Percentiles rank a stretch among this genome's conserved stretches.
These are phyloP conservation scores for Saksenaea vasiformis DNA, from an alignment of 371 early-diverging fungal species.

Conservation along the genomic window DNA sequence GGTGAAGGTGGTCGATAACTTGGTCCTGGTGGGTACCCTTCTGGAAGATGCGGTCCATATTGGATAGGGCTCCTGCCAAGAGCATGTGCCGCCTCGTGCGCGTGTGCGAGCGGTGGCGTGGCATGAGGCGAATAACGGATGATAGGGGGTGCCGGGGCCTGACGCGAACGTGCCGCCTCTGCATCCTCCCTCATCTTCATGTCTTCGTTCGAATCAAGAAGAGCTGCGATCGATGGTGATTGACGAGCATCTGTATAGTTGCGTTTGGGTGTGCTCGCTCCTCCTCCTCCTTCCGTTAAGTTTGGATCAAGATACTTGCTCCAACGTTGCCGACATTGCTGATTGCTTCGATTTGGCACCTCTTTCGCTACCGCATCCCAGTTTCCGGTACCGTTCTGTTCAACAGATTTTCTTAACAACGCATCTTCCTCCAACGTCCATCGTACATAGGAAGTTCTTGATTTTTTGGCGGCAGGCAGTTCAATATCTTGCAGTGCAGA, in stretches of 20 bases:
- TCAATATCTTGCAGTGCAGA: slow-evolving; percentile 10
- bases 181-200: slow-evolving; percentile 2
- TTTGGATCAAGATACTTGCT: slow-evolving; percentile 14
- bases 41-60: slow-evolving; percentile 4
- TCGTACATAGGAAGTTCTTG: slow-evolving; percentile 41
- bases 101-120: slow-evolving; percentile 21
- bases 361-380: slow-evolving; percentile 42
- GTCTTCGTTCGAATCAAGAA: slow-evolving; percentile 29
- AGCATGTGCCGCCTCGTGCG: slow-evolving; percentile 5
- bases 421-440: slow-evolving; percentile 46
- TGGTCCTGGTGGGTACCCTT: slow-evolving; percentile 4
- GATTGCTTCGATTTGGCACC: slow-evolving; percentile 36
- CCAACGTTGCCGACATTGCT: slow-evolving; percentile 55
- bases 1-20: slow-evolving; percentile 48
- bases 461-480: slow-evolving; percentile 19
- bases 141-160: slow-evolving; percentile 3
- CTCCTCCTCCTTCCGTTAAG: slow-evolving; percentile 5
- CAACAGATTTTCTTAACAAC: slow-evolving; percentile 29
- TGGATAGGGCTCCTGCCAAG: slow-evolving; percentile 1
- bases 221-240: slow-evolving; percentile 48
- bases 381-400: slow-evolving; percentile 35
- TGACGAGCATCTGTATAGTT: slow-evolving; percentile 35
- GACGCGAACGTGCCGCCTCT: slow-evolving; percentile 2
- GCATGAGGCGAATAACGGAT: slow-evolving; percentile 24
- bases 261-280: slow-evolving; percentile 1